Conservation (phyloP, 257 asterid genomes). For the Leptodermis oblonga region DNA sequence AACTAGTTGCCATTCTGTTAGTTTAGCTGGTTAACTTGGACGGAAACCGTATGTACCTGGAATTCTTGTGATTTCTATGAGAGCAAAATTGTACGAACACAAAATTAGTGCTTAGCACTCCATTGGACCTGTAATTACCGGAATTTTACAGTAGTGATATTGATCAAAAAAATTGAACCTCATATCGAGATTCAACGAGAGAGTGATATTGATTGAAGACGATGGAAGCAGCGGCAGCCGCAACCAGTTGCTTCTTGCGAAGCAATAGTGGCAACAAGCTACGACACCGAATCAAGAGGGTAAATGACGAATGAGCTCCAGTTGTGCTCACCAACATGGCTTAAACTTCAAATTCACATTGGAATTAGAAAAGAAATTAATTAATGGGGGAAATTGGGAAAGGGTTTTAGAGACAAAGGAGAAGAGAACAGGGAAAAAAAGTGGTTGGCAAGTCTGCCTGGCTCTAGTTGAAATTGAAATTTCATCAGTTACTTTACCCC, state of each 20-base stretch:
- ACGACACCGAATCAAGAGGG: constrained; percentile 41
- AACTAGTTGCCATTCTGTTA: no score
- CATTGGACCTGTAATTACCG: no score
- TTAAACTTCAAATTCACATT: not conserved
- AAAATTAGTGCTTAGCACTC: no score
- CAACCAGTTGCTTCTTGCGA: constrained; percentile 26
- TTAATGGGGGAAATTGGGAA: not conserved
- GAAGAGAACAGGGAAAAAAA: not conserved
- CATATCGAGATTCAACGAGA: constrained; percentile 20
- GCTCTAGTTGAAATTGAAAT: no score
- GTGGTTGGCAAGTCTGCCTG: not conserved
- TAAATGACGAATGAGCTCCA: constrained; percentile 43
- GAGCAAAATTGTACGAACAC: no score
- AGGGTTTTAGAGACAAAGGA: not conserved
- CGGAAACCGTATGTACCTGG: no score
- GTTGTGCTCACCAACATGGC: constrained; percentile 54
- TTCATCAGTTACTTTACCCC: no score
- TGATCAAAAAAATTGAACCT: constrained; percentile 27
- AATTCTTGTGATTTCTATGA: no score
- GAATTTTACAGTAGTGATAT: no score
- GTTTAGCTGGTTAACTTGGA: no score
- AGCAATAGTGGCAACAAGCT: constrained; percentile 32
- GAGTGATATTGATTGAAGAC: constrained; percentile 29
- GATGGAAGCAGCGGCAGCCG: constrained; percentile 18
- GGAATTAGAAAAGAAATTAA: no score